Conservation (phyloP, 2,329 filamentous ascomycete species). For the Xylaria sp. region DNA sequence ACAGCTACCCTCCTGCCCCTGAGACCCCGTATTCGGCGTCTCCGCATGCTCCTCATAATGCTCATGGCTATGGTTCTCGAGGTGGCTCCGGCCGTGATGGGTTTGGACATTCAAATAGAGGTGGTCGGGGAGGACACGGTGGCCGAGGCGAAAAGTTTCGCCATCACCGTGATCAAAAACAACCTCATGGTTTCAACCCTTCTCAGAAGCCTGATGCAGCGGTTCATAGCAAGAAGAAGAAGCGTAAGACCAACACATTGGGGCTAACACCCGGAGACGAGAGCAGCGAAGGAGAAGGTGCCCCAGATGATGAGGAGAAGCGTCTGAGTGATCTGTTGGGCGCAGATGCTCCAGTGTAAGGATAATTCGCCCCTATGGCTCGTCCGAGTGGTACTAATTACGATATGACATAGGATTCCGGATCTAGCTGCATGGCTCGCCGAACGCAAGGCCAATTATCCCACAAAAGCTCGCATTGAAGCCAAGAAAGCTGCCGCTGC, state of each 20-base stretch:
- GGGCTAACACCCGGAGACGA: conserved; percentile 71
- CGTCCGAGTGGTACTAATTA: conserved; percentile 22
- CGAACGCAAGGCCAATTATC: conserved; percentile 80
- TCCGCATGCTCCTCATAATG: conserved; percentile 43
- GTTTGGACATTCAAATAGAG: conserved; percentile 38
- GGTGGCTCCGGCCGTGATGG: conserved; percentile 29
- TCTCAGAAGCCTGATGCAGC: conserved; percentile 60
- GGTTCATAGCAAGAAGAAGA: conserved; percentile 66
- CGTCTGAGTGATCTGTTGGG: conserved; percentile 60
- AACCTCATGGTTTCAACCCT: conserved; percentile 43
- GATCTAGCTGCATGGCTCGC: conserved; percentile 82
- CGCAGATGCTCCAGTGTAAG: conserved; percentile 61
- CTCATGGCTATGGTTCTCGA: conserved; percentile 18
- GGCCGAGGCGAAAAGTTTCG: conserved; percentile 50
- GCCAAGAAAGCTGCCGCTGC: conserved; percentile 61
- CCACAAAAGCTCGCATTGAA: conserved; percentile 73
- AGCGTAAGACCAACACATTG: conserved; percentile 73
- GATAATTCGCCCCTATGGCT: conserved; percentile 22
- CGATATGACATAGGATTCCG: conserved; percentile 53
- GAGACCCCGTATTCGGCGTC: conserved; percentile 45
- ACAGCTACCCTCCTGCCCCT: conserved; percentile 48
- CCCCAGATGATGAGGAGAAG: conserved; percentile 74
- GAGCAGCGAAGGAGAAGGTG: conserved; percentile 63
- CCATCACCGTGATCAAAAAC: conserved; percentile 44
- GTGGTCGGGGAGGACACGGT: conserved; percentile 48